Evolutionary conservation across 257 asterid genomes (phyloP).

Genomic region (Nicotiana benthamiana): DNA sequence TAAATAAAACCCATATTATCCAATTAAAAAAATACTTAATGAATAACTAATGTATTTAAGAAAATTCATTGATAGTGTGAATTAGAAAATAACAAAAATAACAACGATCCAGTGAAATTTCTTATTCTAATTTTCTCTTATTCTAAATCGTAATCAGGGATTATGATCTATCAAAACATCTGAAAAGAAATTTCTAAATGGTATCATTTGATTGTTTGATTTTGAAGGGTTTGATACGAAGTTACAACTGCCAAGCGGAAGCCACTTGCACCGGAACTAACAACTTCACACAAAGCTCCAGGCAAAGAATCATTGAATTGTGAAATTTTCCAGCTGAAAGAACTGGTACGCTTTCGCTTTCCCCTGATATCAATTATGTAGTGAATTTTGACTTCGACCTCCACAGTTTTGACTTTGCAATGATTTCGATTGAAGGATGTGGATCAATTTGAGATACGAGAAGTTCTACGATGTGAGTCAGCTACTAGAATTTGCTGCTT

Average conservation of each 20-base stretch:
- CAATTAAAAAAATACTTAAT: too few species aligned
- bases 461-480: slow-evolving; percentile 85
- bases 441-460: slow-evolving; percentile 85
- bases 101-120: too few species aligned
- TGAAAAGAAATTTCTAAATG: too few species aligned
- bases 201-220: too few species aligned
- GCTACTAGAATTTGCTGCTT: neutral
- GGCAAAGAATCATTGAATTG: slow-evolving; percentile 46
- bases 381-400: neutral
- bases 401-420: neutral
- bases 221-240: neutral
- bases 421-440: slow-evolving; percentile 50
- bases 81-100: too few species aligned
- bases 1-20: too few species aligned
- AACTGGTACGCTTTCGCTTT: slow-evolving; percentile 48
- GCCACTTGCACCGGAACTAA: neutral
- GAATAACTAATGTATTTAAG: too few species aligned
- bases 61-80: too few species aligned
- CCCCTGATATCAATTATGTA: neutral
- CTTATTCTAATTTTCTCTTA: neutral
- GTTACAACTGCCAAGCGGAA: neutral
- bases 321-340: slow-evolving; percentile 79
- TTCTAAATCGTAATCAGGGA: neutral
- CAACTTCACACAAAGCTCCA: neutral
- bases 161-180: neutral